Percentiles rank a stretch among this genome's conserved stretches.
These are phyloP conservation scores for Lathyrus oleraceus DNA, from an alignment of 306 rosid species.

Conservation along the genomic window DNA sequence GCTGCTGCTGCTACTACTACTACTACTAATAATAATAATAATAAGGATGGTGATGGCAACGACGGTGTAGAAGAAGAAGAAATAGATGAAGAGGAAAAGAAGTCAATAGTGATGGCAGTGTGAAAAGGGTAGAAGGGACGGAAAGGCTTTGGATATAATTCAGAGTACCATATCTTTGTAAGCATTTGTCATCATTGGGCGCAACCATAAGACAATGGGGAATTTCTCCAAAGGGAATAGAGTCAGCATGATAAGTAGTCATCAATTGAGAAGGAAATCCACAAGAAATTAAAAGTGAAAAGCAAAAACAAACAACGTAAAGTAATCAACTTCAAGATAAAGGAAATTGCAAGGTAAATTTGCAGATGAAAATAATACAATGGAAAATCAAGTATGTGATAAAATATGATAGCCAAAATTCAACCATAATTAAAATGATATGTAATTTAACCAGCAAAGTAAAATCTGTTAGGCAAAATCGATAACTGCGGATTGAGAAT, in stretches of 20 bases:
- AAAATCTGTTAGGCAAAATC: too few species aligned
- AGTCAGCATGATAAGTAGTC: neutral
- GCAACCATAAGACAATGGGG: neutral
- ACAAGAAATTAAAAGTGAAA: neutral
- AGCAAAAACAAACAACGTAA: neutral
- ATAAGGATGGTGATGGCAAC: too few species aligned
- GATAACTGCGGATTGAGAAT: too few species aligned
- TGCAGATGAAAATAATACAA: neutral
- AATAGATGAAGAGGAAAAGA: too few species aligned
- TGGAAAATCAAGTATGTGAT: neutral
- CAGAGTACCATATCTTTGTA: neutral
- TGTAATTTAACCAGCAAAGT: neutral
- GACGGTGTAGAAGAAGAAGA: too few species aligned
- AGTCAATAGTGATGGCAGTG: neutral
- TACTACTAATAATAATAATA: neutral
- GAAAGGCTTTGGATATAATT: too few species aligned
- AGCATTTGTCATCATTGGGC: slow-evolving; percentile 35
- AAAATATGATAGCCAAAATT: too few species aligned
- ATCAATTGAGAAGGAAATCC: neutral
- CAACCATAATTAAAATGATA: neutral
- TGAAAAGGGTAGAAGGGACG: slow-evolving; percentile 19
- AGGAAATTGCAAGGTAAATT: neutral
- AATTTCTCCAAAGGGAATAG: neutral
- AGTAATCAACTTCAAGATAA: neutral
- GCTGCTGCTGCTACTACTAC: neutral